These are phyloP conservation scores for Leucosporidium yakuticum DNA, from an alignment of 768 basidiomycete genomes.

Conservation along the genomic window DNA sequence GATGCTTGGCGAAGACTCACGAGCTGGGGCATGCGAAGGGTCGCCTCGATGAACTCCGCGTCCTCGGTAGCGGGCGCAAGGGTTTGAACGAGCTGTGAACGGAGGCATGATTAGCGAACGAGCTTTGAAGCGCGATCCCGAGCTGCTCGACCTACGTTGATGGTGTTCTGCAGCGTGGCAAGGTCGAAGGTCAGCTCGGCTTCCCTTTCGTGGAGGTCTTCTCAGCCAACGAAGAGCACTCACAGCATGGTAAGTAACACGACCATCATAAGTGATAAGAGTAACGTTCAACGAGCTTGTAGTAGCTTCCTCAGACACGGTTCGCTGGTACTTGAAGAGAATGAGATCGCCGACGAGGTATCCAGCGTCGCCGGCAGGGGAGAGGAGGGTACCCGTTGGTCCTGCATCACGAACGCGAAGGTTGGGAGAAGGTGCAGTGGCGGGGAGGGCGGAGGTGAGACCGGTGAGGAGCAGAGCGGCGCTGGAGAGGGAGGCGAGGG, in stretches of 20 bases:
- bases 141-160: background rate
- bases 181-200: too few species aligned
- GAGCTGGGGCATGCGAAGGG: background rate
- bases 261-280: background rate
- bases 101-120: too few species aligned
- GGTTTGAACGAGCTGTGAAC: too few species aligned
- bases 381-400: background rate
- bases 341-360: background rate
- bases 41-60: too few species aligned
- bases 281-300: background rate
- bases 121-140: too few species aligned
- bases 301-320: background rate
- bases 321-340: background rate
- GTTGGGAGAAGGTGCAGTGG: background rate
- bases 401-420: background rate
- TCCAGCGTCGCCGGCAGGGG: background rate
- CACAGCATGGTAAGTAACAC: background rate
- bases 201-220: too few species aligned
- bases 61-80: too few species aligned
- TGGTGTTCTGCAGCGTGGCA: too few species aligned
- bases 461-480: too few species aligned
- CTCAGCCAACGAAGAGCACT: too few species aligned
- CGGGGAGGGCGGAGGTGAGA: background rate
- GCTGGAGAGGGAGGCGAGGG: too few species aligned
- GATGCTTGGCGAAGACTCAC: background rate